Conservation (phyloP, 257 asterid genomes). For the Solanum commersonii region DNA sequence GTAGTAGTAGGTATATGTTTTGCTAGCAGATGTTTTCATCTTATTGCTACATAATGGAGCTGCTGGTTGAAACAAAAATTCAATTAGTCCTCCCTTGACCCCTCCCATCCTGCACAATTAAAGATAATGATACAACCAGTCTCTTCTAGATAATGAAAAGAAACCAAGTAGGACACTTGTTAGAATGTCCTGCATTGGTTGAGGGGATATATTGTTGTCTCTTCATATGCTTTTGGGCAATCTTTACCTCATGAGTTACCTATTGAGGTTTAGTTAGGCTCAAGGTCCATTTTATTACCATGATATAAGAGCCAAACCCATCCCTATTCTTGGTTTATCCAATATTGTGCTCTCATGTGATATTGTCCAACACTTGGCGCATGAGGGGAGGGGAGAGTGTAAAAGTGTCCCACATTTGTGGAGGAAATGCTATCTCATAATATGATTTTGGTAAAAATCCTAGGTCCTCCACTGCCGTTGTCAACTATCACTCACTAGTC, state of each 20-base stretch:
- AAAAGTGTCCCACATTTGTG: not conserved
- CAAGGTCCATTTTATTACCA: not conserved
- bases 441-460: not conserved
- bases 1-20: not conserved
- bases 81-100: not conserved
- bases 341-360: not conserved
- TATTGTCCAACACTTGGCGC: not conserved
- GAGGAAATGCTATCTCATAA: not conserved
- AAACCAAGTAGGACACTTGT: not conserved
- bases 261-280: not conserved
- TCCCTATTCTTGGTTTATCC: not conserved
- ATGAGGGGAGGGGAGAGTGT: not conserved
- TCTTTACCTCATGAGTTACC: not conserved
- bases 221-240: not conserved
- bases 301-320: not conserved
- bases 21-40: not conserved
- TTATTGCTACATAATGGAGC: not conserved
- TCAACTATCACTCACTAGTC: no score
- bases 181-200: not conserved
- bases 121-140: not conserved
- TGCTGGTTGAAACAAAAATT: not conserved
- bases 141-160: not conserved
- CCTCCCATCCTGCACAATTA: not conserved
- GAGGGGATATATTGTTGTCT: not conserved
- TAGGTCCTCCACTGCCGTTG: no score